Conservation (phyloP, 2,329 filamentous ascomycete genomes). For the Venturia carpophila region DNA sequence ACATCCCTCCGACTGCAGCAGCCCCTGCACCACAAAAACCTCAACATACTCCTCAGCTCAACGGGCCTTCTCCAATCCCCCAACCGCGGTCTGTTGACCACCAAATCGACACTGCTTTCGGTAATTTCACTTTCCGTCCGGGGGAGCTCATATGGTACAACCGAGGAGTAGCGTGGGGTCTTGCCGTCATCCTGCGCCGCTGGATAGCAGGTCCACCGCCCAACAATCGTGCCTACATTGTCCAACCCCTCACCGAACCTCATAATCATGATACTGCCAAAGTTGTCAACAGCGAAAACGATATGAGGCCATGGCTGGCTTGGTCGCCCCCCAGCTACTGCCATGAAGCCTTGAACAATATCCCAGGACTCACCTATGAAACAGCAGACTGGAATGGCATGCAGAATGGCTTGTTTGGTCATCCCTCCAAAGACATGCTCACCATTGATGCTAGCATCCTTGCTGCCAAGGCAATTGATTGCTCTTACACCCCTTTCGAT, state of each 20-base stretch:
- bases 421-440: conserved; percentile 34
- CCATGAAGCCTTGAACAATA: conserved; percentile 35
- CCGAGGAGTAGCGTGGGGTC: conserved; percentile 45
- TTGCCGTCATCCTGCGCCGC: conserved; percentile 42
- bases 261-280: conserved; percentile 27
- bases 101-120: conserved; percentile 40
- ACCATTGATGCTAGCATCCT: conserved; percentile 51
- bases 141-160: conserved; percentile 53
- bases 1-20: neutral
- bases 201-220: conserved; percentile 28
- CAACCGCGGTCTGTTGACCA: conserved; percentile 40
- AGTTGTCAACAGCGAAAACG: conserved; percentile 36
- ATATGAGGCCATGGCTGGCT: conserved; percentile 50
- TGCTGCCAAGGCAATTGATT: conserved; percentile 48
- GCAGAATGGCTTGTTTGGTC: conserved; percentile 37
- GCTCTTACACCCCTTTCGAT: conserved; percentile 47
- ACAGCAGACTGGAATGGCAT: conserved; percentile 45
- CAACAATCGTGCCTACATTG: conserved; percentile 31
- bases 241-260: conserved; percentile 45
- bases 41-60: conserved; percentile 5
- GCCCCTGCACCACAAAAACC: conserved; percentile 1
- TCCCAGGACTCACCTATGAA: conserved; percentile 35
- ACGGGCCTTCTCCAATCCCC: conserved; percentile 33
- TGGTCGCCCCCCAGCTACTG: conserved; percentile 50
- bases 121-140: conserved; percentile 44